Percentiles rank a stretch among this genome's conserved stretches.
phyloP scores from a whole-genome alignment of 2,329 filamentous ascomycete genomes.

The Apiospora hydei region DNA sequence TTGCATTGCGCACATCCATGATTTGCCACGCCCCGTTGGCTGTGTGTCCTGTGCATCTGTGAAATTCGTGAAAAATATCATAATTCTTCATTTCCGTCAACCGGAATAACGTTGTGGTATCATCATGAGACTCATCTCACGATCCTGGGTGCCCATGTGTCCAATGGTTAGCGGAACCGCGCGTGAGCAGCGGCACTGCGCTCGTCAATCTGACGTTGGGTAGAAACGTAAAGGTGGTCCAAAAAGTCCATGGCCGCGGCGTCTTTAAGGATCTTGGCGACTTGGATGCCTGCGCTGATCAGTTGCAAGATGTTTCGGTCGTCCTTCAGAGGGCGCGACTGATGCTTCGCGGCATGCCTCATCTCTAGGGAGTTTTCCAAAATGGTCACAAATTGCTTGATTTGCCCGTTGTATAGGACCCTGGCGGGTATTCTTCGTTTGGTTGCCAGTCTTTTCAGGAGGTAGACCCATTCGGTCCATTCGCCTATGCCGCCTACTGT shows the following conservation, averaged over 20 bases:
- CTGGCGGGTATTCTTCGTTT: constrained; percentile 77
- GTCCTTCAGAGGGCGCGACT: constrained; percentile 84
- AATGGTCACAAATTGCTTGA: constrained; percentile 89
- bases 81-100: constrained; percentile 18
- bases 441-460: constrained; percentile 84
- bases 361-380: constrained; percentile 89
- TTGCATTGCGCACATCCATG: background rate
- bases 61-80: constrained; percentile 14
- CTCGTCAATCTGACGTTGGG: constrained; percentile 80
- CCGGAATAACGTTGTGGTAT: constrained; percentile 23
- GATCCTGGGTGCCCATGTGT: constrained; percentile 19
- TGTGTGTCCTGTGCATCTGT: background rate
- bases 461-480: constrained; percentile 92
- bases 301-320: constrained; percentile 88
- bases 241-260: constrained; percentile 83
- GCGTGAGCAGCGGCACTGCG: constrained; percentile 55
- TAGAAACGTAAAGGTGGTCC: constrained; percentile 82
- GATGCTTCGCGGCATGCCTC: constrained; percentile 78
- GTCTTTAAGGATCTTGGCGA: constrained; percentile 87
- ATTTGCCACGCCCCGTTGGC: background rate
- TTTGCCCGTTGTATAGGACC: constrained; percentile 87
- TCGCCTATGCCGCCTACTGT: constrained; percentile 65
- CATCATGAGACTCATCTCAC: constrained; percentile 31
- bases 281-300: constrained; percentile 86
- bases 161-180: constrained; percentile 47